Evolutionary conservation across 768 basidiomycete genomes (phyloP), one percentile per base, ranked within the genome.

Genomic region (Antrodiella citrinella): DNA sequence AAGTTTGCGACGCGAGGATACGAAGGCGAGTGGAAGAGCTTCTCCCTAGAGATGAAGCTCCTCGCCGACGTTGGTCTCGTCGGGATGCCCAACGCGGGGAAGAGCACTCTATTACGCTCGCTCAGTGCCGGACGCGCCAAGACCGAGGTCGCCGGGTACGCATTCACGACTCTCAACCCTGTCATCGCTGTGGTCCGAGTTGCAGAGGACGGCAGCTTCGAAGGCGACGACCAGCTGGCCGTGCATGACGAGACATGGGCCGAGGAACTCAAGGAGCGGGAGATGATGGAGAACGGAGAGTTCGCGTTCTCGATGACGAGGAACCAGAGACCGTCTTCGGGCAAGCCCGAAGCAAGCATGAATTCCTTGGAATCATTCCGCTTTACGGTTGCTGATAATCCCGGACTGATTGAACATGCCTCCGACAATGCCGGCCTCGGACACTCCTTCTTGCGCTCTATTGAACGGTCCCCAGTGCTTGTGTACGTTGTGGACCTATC

Each of bases 311-410:
- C 74, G 15, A 64, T 66, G 15, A 80, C 80, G 1, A 70, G 78
- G 19, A 81, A 82, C 54, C 74, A 80, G 57, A 52, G 47, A 46
- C 47, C 51, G 13, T 26, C 43, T 9, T 38, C 45, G 13, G 19
- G 7, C 9, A 24, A 51, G 21, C 24, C 23, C 3, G 45, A 47
- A 13, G 45, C 43, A 7, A 51, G 57, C 41, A 54, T 57, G 1
- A 46, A 57, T 30, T 60, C 66, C 10, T 49, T 64, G 12, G 94
- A 98, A 66, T 68, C 72, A 3, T 85, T 91, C 64, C 80, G 96
- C 9, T 96, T 98, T 73, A 96, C 92, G 12, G 83, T 99, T 56
- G 90, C 93, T 30, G 96, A 99, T 68, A 98, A 97, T 62, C 96
- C 96, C 0, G 96, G 96, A 5, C 81, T 98, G 42, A 83, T 98